Percentiles rank a stretch among this genome's conserved stretches.
Evolutionary conservation across 2,329 filamentous ascomycete genomes (phyloP).

Genomic region (Fusarium subtropicale): DNA sequence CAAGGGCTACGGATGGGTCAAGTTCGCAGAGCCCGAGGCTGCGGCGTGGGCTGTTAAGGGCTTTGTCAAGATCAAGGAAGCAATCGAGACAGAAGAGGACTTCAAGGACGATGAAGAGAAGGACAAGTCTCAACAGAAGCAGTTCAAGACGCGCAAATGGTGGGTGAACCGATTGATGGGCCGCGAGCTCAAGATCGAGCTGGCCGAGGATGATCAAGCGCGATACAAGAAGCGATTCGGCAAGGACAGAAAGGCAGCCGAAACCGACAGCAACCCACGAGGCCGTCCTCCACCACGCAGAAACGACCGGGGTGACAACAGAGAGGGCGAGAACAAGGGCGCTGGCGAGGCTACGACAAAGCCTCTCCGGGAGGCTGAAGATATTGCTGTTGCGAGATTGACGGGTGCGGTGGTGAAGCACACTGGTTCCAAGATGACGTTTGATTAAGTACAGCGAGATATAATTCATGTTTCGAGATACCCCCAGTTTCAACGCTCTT

Average conservation of each 20-base stretch:
- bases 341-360: conserved; percentile 40
- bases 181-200: conserved; percentile 86
- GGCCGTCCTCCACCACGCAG: conserved; percentile 54
- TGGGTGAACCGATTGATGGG: conserved; percentile 89
- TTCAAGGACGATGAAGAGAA: conserved; percentile 62
- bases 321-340: conserved; percentile 48
- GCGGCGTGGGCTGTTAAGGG: conserved; percentile 79
- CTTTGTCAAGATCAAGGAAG: conserved; percentile 77
- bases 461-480: conserved; percentile 43
- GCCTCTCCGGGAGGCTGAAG: conserved; percentile 58
- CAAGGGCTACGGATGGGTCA: conserved; percentile 97
- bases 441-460: conserved; percentile 66
- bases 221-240: conserved; percentile 95
- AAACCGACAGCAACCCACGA: conserved; percentile 44
- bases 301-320: conserved; percentile 35
- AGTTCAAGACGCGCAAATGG: conserved; percentile 74
- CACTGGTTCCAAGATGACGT: conserved; percentile 83
- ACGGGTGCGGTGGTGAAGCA: conserved; percentile 83
- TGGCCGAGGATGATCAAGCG: conserved; percentile 88
- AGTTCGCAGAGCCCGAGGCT: conserved; percentile 82
- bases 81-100: conserved; percentile 71
- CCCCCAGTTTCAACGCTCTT: conserved; percentile 28
- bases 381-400: conserved; percentile 69
- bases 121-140: conserved; percentile 57
- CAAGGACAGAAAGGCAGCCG: conserved; percentile 65